Conservation (phyloP, 805 yeast genomes). For the Ogataea naganishii region DNA sequence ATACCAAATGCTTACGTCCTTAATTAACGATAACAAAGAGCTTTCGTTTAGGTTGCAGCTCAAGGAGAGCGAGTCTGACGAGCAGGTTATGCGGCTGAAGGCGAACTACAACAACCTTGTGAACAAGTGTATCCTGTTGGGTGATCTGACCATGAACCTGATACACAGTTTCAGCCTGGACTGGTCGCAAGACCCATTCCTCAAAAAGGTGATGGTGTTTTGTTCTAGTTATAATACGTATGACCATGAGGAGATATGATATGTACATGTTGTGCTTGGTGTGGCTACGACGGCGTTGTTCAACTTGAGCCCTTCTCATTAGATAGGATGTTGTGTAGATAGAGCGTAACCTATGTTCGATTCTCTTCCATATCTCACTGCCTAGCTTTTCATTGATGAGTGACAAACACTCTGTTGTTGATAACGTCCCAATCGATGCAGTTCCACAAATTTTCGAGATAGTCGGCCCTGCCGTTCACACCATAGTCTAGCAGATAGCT, state of each 20-base stretch:
- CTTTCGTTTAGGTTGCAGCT: conserved; percentile 8
- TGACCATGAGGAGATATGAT: conserved; percentile 7
- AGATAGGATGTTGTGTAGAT: too few species aligned
- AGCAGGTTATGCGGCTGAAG: conserved; percentile 9
- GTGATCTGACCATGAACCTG: conserved; percentile 22
- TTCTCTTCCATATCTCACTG: too few species aligned
- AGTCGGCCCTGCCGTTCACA: conserved; percentile 61
- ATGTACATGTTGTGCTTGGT: too few species aligned
- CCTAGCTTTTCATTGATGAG: conserved; percentile 2
- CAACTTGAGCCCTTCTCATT: too few species aligned
- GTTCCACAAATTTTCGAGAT: conserved; percentile 68
- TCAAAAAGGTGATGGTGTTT: conserved; percentile 19
- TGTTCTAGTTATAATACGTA: conserved; percentile 22
- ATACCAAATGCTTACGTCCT: not conserved
- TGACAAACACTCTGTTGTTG: conserved; percentile 29
- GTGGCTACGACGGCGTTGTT: too few species aligned
- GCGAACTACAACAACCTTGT: conserved; percentile 8
- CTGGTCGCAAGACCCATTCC: conserved; percentile 20
- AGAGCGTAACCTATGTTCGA: too few species aligned
- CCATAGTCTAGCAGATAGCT: conserved; percentile 87
- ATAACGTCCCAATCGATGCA: conserved; percentile 81
- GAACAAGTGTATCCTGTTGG: conserved; percentile 14
- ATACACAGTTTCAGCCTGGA: conserved; percentile 26
- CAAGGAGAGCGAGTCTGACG: conserved; percentile 7
- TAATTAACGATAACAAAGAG: conserved; percentile 3